These are phyloP conservation scores for Bondarzewia mesenterica DNA, from an alignment of 1,284 basidiomycete species.

Conservation along the genomic window DNA sequence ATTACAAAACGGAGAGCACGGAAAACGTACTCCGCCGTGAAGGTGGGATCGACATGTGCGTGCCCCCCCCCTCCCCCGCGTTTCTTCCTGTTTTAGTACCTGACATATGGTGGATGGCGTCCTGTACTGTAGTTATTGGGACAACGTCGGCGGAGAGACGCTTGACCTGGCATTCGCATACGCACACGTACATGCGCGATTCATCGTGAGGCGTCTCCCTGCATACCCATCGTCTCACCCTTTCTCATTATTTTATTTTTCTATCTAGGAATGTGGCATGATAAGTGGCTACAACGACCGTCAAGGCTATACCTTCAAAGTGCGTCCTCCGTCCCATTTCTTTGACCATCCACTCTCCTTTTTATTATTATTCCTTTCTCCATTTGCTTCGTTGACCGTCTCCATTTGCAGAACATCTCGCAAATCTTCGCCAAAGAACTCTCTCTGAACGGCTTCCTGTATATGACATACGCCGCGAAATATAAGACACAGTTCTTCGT, in stretches of 20 bases:
- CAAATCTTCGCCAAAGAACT: constrained; percentile 42
- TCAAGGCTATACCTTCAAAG: neutral
- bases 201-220: constrained; percentile 28
- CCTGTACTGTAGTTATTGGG: constrained; percentile 33
- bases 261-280: neutral
- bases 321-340: neutral
- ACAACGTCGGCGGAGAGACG: constrained; percentile 60
- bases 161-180: constrained; percentile 49
- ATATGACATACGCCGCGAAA: constrained; percentile 30
- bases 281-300: neutral
- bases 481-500: constrained; percentile 38
- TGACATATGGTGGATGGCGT: too few relatives aligned
- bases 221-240: neutral
- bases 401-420: constrained; percentile 15
- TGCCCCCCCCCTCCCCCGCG: neutral
- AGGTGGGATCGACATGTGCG: neutral
- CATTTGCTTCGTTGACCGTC: neutral
- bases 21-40: neutral
- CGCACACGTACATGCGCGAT: constrained; percentile 41
- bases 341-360: neutral
- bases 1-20: neutral
- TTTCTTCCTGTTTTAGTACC: neutral
- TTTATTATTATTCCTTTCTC: neutral
- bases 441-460: constrained; percentile 54
- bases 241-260: constrained; percentile 10